Evolutionary conservation across 805 yeast species (phyloP).

Genomic region (Zygosaccharomyces bisporus): DNA sequence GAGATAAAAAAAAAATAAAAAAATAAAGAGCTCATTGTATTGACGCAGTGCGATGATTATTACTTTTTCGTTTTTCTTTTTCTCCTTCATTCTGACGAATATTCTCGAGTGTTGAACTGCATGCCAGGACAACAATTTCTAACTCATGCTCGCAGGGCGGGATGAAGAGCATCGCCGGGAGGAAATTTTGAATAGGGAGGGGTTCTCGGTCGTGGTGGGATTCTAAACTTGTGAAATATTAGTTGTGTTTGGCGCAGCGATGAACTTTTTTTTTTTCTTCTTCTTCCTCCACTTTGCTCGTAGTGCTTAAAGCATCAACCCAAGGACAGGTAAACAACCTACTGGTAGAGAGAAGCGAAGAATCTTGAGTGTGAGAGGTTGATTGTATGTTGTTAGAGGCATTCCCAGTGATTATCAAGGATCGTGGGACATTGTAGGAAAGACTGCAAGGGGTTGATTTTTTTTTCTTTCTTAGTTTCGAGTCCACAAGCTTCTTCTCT

Average conservation of each 20-base stretch:
- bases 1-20: background rate
- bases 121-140: background rate
- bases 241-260: background rate
- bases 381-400: background rate
- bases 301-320: background rate
- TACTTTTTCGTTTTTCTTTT: background rate
- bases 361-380: background rate
- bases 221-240: background rate
- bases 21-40: background rate
- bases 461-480: no score
- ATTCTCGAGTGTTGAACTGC: background rate
- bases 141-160: background rate
- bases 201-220: background rate
- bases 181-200: background rate
- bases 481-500: background rate
- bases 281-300: background rate
- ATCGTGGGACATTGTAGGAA: background rate
- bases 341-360: background rate
- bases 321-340: background rate
- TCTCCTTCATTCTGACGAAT: background rate
- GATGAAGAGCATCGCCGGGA: background rate
- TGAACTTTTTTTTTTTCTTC: background rate
- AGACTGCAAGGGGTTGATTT: background rate
- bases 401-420: background rate
- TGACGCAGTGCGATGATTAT: background rate